Percentiles rank a stretch among this genome's conserved stretches.
Conservation (phyloP, 2,329 filamentous ascomycete genomes). For the Cladophialophora psammophila region DNA sequence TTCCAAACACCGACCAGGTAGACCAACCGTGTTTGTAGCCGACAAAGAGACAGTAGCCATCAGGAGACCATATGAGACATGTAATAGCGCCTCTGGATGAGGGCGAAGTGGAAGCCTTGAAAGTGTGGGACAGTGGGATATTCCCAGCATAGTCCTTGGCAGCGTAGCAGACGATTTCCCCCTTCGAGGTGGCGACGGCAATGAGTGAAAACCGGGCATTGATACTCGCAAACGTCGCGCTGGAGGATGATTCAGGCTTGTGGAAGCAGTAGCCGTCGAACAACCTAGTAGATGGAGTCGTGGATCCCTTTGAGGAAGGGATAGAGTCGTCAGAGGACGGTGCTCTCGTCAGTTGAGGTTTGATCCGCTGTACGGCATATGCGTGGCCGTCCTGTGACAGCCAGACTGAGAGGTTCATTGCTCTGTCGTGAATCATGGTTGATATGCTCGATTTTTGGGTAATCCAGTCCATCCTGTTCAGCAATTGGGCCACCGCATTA, state of each 20-base stretch:
- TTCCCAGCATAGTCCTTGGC: conserved; percentile 93
- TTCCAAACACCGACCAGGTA: conserved; percentile 97
- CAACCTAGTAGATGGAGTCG: conserved; percentile 62
- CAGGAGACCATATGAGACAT: conserved; percentile 84
- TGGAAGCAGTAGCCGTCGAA: conserved; percentile 96
- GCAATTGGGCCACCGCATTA: conserved; percentile 88
- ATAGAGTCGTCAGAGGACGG: conserved; percentile 48
- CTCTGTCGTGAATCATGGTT: conserved; percentile 91
- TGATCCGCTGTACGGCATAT: conserved; percentile 83
- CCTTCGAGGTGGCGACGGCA: conserved; percentile 81
- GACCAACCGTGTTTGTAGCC: conserved; percentile 94
- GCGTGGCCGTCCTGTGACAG: conserved; percentile 85
- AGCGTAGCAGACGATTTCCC: conserved; percentile 85
- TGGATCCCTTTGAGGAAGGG: conserved; percentile 44
- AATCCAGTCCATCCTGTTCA: conserved; percentile 86
- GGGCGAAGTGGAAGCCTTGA: conserved; percentile 72
- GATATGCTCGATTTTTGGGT: conserved; percentile 76
- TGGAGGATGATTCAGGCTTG: conserved; percentile 65
- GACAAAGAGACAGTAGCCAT: conserved; percentile 94
- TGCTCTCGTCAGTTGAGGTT: conserved; percentile 48
- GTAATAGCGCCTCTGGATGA: conserved; percentile 74
- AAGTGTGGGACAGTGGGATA: conserved; percentile 82
- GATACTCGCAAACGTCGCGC: conserved; percentile 78
- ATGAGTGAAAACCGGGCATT: conserved; percentile 96
- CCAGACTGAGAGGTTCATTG: conserved; percentile 96